Evolutionary conservation across 2,329 filamentous ascomycete genomes (phyloP), one percentile per base, ranked within the genome.

Genomic region (Drechmeria coniospora): DNA sequence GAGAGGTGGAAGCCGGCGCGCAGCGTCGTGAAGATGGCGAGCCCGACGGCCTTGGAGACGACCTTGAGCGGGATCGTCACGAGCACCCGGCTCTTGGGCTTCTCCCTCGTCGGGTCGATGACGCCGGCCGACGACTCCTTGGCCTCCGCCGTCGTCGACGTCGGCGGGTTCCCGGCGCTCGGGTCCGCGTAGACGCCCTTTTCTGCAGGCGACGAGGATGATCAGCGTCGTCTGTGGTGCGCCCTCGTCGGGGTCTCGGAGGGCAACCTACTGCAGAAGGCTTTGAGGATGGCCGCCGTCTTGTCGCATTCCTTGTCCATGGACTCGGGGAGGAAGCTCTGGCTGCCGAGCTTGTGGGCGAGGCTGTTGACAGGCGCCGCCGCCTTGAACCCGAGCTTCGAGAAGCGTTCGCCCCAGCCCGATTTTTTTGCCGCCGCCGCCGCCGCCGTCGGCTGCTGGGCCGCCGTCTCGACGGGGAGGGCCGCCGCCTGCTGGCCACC

Each of bases 261-360:
- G 15, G 0, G 2, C 2, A 11, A 51, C 73, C 44, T 62, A 79
- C 75, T 90, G 63, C 83, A 92, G 53, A 94, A 94, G 36, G 74
- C 79, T 45, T 70, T 71, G 15, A 93, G 51, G 26, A 93, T 92
- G 9, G 80, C 63, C 19, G 84, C 83, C 1, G 83, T 82, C 59
- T 93, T 93, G 53, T 93, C 83, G 41, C 78, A 79, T 57, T 93
- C 86, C 51, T 83, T 83, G 47, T 92, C 84, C 37, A 93, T 61
- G 1, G 77, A 76, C 30, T 78, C 81, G 1, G 84, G 84, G 68
- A 86, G 78, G 53, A 92, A 92, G 14, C 80, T 78, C 52, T 92
- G 83, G 26, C 55, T 56, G n/a, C 83, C 83, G 21, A 92, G 61
- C 53, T 78, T 83, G 54, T 92, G 83, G 11, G 77, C 81, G 14